These are phyloP conservation scores for Sugiyamaella marilandica DNA, from an alignment of 805 yeast species.

Conservation along the genomic window DNA sequence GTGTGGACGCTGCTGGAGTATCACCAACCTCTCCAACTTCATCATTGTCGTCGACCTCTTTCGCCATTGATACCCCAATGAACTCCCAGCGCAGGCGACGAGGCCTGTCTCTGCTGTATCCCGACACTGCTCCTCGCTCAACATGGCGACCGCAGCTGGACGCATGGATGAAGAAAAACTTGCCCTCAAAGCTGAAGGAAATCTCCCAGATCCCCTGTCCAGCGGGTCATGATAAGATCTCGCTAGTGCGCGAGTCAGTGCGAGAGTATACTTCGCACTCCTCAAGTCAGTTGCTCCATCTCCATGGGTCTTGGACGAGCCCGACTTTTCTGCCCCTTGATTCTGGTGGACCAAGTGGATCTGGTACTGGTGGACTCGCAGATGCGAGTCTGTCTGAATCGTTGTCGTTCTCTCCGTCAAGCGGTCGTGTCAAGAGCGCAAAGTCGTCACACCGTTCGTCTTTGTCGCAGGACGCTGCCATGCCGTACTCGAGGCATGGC, in stretches of 20 bases:
- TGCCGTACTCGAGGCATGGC: neutral
- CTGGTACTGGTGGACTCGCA: neutral
- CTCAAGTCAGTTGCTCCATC: neutral
- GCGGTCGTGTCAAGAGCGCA: neutral
- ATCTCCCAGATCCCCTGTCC: conserved; percentile 17
- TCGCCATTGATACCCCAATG: neutral
- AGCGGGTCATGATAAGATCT: neutral
- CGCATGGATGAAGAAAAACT: conserved; percentile 33
- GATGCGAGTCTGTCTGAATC: neutral
- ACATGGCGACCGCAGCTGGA: conserved; percentile 36
- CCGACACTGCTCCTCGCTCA: conserved; percentile 37
- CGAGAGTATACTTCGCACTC: neutral
- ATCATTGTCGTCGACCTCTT: neutral
- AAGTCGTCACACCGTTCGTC: neutral
- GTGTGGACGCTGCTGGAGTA: neutral
- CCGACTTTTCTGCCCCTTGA: neutral
- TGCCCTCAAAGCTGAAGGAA: conserved; percentile 27
- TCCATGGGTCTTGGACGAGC: neutral
- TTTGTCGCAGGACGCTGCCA: neutral
- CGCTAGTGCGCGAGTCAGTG: neutral
- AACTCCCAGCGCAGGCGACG: conserved; percentile 6
- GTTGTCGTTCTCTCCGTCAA: neutral
- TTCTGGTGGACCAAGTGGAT: neutral
- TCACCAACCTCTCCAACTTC: neutral
- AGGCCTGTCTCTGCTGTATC: conserved; percentile 29